Evolutionary conservation across 768 basidiomycete species (phyloP).

Genomic region (Suillus ampliporus): DNA sequence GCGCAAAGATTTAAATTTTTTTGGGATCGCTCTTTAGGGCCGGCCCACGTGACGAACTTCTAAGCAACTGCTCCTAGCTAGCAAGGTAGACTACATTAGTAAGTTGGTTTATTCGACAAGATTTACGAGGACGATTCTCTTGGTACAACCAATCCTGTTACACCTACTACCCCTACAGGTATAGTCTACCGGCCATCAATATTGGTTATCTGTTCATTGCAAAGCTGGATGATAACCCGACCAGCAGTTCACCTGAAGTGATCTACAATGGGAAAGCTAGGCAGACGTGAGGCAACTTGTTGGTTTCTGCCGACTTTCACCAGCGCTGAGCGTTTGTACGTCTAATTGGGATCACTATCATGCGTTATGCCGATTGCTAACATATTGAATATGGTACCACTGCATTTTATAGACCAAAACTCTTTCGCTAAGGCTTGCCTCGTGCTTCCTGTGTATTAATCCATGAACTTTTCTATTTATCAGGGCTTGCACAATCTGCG

Average conservation of each 20-base stretch:
- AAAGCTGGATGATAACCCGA: background rate
- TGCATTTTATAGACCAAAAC: background rate
- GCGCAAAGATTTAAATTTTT: conserved; percentile 12
- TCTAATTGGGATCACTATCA: background rate
- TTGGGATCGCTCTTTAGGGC: conserved; percentile 38
- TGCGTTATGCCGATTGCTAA: background rate
- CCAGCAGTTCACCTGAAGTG: background rate
- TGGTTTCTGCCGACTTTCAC: background rate
- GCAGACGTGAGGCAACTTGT: background rate
- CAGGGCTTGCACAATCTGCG: background rate
- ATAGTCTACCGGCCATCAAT: too few species aligned
- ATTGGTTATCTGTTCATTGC: background rate
- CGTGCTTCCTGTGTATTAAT: background rate
- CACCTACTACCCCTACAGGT: background rate
- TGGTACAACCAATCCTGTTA: background rate
- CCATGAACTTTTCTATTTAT: background rate
- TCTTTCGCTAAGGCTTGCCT: background rate
- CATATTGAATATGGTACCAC: background rate
- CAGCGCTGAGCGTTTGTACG: background rate
- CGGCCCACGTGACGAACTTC: conserved; percentile 18
- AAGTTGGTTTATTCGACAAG: too few species aligned
- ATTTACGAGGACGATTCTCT: background rate
- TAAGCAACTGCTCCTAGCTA: background rate
- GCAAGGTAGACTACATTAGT: too few species aligned
- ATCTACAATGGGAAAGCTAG: too few species aligned